Evolutionary conservation across 371 early-diverging fungal genomes (phyloP), one percentile per base, ranked within the genome.

Genomic region (Amoeboaphelidium protococcarum): DNA sequence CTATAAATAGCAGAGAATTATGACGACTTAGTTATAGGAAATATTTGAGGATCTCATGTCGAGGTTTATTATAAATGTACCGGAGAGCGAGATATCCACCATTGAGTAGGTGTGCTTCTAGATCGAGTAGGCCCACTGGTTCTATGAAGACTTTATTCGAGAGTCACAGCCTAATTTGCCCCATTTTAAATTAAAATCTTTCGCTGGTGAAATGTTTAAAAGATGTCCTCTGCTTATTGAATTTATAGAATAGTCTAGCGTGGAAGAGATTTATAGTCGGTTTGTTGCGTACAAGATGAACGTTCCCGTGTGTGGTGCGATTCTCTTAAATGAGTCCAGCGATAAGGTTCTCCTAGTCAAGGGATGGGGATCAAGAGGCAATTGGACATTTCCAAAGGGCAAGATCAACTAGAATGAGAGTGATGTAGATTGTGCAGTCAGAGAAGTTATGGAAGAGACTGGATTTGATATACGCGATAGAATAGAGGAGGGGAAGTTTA

Each of bases 101-200:
- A 73, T 83, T 12, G 90, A 89, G 56, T 71, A 98, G 40, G 83
- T 98, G 43, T 87, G 87, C 54, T 99, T 99, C 60, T 94, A 95
- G 65, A 82, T 99, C 44, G 99, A 99, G 58, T 90, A 94, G 62
- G 98, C 98, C 3, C 92, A 97, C 59, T 99, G 99, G 99, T 98
- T 84, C 62, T 95, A 94, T 61, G 88, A 91, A 55, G 99, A 99
- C 64, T 91, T 94, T 65, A 73, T 89, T 40, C 69, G 89, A 52
- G 82, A 81, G 51, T 63, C 76, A 47, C 74, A 78, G 51, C 76
- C 82, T 10, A 65, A 62, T 41, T 59, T 86, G 42, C 84, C 82
- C 13, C 72, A 75, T 20, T 76, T 74, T 47, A 73, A 72, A 31
- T 73, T 84, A 40, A 87, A 82, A 61, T 72, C 65, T 26, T 89